These are phyloP conservation scores for Thelonectria rubi DNA, from an alignment of 2,329 filamentous ascomycete species.

Conservation along the genomic window DNA sequence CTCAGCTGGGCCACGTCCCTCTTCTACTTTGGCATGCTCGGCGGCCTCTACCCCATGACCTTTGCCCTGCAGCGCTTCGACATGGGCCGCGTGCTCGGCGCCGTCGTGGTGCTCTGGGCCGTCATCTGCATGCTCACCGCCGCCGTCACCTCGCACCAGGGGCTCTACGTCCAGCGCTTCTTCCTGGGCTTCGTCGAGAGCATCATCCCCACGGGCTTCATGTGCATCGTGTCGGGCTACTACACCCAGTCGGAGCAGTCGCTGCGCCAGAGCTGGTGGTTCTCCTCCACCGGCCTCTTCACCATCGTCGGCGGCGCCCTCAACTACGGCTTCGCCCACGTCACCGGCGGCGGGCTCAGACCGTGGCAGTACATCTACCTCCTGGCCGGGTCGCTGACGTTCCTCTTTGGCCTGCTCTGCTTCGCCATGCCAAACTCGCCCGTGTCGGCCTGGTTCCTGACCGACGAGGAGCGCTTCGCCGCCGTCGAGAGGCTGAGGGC, in stretches of 20 bases:
- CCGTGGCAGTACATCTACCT: slow-evolving; percentile 79
- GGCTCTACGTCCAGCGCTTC: slow-evolving; percentile 73
- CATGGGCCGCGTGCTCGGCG: slow-evolving; percentile 70
- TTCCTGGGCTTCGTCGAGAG: slow-evolving; percentile 71
- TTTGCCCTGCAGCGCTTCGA: slow-evolving; percentile 75
- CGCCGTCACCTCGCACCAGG: slow-evolving; percentile 68
- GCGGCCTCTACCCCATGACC: slow-evolving; percentile 77
- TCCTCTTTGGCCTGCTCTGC: slow-evolving; percentile 71
- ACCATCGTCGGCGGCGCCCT: slow-evolving; percentile 70
- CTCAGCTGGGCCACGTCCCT: slow-evolving; percentile 81
- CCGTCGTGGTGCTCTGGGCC: slow-evolving; percentile 72
- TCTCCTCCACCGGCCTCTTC: slow-evolving; percentile 66
- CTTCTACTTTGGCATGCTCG: slow-evolving; percentile 84
- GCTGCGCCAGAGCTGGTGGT: slow-evolving; percentile 74
- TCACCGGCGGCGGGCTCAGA: slow-evolving; percentile 60
- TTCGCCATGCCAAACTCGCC: slow-evolving; percentile 73
- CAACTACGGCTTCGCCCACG: slow-evolving; percentile 75
- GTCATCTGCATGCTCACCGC: slow-evolving; percentile 74
- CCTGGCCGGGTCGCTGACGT: slow-evolving; percentile 69
- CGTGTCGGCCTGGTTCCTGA: slow-evolving; percentile 74
- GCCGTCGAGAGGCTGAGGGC: slow-evolving; percentile 70
- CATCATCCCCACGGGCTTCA: slow-evolving; percentile 72
- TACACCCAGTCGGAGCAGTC: slow-evolving; percentile 74
- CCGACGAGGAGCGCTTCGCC: slow-evolving; percentile 67
- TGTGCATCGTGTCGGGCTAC: slow-evolving; percentile 68